phyloP scores from a whole-genome alignment of 2,329 filamentous ascomycete genomes.

The Zymoseptoria brevis region DNA sequence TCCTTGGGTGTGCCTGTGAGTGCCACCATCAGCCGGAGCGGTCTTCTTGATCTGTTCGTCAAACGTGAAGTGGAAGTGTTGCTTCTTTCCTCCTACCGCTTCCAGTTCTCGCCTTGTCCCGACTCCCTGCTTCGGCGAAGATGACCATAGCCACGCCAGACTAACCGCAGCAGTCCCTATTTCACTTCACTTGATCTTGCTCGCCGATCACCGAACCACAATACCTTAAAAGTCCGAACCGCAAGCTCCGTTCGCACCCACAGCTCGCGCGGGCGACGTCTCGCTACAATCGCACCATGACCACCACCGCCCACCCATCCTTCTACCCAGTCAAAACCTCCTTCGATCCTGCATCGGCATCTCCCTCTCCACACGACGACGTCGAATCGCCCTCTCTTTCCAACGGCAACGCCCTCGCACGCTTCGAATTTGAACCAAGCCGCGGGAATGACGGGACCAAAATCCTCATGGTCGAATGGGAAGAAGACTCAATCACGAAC shows the following conservation, averaged over 20 bases:
- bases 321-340: conserved; percentile 38
- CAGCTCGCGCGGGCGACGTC: background rate
- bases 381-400: conserved; percentile 41
- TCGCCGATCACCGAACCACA: background rate
- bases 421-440: conserved; percentile 78
- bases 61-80: background rate
- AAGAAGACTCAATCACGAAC: conserved; percentile 49
- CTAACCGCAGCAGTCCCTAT: background rate
- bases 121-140: background rate
- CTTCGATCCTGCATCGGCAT: conserved; percentile 16
- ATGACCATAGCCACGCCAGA: background rate
- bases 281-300: conserved; percentile 3
- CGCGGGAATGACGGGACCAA: conserved; percentile 71
- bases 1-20: background rate
- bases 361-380: conserved; percentile 16
- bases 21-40: background rate
- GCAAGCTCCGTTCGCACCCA: background rate
- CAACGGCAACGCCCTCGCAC: conserved; percentile 57
- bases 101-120: background rate
- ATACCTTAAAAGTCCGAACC: too few relatives aligned
- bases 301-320: conserved; percentile 19
- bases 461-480: conserved; percentile 90
- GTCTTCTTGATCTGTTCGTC: background rate
- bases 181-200: background rate
- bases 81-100: background rate